A percentile compares a stretch with the other conserved stretches of the same genome.
phyloP scores from a whole-genome alignment of 2,329 filamentous ascomycete genomes.

The Aspergillus sp. region DNA sequence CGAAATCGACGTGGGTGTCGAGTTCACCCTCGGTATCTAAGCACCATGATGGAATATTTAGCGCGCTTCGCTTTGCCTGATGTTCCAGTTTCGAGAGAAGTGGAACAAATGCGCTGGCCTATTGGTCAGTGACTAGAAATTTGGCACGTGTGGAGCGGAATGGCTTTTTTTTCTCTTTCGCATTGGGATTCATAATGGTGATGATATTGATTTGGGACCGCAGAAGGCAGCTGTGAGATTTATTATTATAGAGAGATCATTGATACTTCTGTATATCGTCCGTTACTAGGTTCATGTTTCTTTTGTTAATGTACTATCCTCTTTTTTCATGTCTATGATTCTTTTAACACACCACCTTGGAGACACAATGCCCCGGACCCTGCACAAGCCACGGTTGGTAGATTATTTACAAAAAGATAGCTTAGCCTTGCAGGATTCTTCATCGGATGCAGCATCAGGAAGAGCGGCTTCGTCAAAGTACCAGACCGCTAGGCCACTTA shows the following conservation, averaged over 20 bases:
- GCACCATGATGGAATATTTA: conserved; percentile 4
- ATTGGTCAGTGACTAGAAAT: too few relatives aligned
- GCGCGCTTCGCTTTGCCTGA: neutral
- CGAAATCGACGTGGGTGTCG: conserved; percentile 94
- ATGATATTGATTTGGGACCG: conserved; percentile 3
- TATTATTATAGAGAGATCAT: conserved; percentile 16
- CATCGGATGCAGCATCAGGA: neutral
- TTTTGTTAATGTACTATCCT: conserved; percentile 6
- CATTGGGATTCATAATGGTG: neutral
- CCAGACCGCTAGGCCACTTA: conserved; percentile 15
- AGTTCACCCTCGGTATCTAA: conserved; percentile 93
- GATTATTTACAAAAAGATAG: too few relatives aligned
- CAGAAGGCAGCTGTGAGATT: conserved; percentile 3
- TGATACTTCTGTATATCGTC: conserved; percentile 19
- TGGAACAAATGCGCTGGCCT: neutral
- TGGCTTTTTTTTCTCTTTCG: neutral
- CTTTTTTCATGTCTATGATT: neutral
- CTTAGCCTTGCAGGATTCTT: too few relatives aligned
- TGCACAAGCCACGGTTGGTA: too few relatives aligned
- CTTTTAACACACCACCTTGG: neutral
- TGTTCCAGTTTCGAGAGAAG: neutral
- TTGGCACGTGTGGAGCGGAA: neutral
- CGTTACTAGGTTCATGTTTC: conserved; percentile 7
- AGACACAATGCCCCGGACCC: neutral
- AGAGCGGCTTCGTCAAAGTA: conserved; percentile 14